Percentiles rank a stretch among this genome's conserved stretches.
Conservation (phyloP, 169 alveolate species). For the Babesia caballi region DNA sequence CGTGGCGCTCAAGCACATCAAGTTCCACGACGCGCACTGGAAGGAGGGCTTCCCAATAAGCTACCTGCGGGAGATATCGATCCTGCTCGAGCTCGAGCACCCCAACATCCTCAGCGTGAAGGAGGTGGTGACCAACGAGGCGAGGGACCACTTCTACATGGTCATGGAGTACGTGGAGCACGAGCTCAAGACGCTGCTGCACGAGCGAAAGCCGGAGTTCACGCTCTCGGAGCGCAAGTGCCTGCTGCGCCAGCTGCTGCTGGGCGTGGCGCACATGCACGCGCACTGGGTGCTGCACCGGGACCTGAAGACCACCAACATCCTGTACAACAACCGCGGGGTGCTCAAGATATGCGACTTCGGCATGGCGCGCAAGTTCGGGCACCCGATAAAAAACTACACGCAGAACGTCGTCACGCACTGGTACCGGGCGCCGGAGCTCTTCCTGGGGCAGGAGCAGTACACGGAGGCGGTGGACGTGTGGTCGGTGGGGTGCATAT, state of each 20-base stretch:
- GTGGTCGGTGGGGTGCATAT: conserved; percentile 96
- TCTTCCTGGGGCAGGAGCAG: conserved; percentile 89
- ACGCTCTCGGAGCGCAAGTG: conserved; percentile 89
- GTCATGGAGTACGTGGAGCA: conserved; percentile 97
- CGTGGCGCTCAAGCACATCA: conserved; percentile 92
- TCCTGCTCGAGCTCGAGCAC: conserved; percentile 88
- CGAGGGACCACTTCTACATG: conserved; percentile 77
- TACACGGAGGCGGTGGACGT: conserved; percentile 95
- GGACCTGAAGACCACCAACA: conserved; percentile 86
- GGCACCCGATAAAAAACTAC: conserved; percentile 83
- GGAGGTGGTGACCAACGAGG: conserved; percentile 86
- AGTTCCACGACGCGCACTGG: conserved; percentile 82
- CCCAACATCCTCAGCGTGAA: conserved; percentile 88
- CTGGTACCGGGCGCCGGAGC: conserved; percentile 98
- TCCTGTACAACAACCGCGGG: conserved; percentile 84
- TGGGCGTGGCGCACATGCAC: conserved; percentile 83
- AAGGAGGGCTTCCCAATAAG: conserved; percentile 94
- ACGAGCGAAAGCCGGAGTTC: conserved; percentile 83
- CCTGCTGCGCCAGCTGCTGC: conserved; percentile 79
- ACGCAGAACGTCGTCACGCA: conserved; percentile 95
- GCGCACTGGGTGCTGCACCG: conserved; percentile 87
- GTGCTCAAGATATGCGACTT: conserved; percentile 83
- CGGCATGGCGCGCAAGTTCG: conserved; percentile 89
- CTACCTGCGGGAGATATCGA: conserved; percentile 91
- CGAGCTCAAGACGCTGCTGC: conserved; percentile 90